These are phyloP conservation scores for Lasiodiplodia gonubiensis DNA, from an alignment of 2,329 filamentous ascomycete genomes.

Conservation along the genomic window DNA sequence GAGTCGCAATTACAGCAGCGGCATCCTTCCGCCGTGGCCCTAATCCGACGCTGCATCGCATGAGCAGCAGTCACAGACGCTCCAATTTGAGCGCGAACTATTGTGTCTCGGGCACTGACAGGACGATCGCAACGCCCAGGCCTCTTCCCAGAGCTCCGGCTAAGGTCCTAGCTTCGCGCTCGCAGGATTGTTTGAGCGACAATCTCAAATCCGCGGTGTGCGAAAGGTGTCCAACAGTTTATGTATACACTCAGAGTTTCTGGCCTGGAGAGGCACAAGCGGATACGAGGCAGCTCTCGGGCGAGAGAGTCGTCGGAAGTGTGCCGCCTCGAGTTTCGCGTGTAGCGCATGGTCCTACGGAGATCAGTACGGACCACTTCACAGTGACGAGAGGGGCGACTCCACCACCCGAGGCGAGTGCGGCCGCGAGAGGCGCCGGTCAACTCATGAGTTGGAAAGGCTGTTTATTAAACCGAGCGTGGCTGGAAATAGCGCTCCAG, in stretches of 20 bases:
- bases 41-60: background rate
- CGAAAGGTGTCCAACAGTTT: background rate
- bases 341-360: conserved; percentile 14
- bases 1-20: background rate
- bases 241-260: background rate
- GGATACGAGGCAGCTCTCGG: conserved; percentile 10
- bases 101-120: conserved; percentile 21
- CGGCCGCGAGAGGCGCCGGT: conserved; percentile 15
- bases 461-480: conserved; percentile 3
- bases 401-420: conserved; percentile 17
- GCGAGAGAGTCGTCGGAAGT: background rate
- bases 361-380: conserved; percentile 16
- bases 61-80: background rate
- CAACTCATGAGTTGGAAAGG: background rate
- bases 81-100: conserved; percentile 17
- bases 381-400: conserved; percentile 7
- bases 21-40: background rate
- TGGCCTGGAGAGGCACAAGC: background rate
- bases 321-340: conserved; percentile 15
- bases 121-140: conserved; percentile 14
- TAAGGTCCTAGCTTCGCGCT: background rate
- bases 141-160: background rate
- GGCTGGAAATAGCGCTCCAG: background rate
- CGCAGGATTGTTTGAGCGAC: background rate
- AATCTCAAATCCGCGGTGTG: background rate